These are phyloP conservation scores for Globisporangium paddicum DNA, from an alignment of 352 stramenopile genomes.

Conservation along the genomic window DNA sequence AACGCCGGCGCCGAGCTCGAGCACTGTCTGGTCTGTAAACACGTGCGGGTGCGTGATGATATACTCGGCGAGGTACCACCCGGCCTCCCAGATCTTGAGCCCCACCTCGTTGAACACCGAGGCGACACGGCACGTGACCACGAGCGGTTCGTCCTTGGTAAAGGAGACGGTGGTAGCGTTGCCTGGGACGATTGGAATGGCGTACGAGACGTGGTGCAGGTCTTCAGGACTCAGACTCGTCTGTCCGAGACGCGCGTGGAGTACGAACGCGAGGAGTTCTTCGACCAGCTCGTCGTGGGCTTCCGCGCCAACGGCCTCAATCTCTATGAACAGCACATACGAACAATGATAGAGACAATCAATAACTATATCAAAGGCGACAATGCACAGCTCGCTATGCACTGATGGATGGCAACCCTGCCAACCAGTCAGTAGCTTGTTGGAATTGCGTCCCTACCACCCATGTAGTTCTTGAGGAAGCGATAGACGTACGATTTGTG, in stretches of 20 bases:
- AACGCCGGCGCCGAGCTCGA: slow-evolving; percentile 72
- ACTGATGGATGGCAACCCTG: background rate
- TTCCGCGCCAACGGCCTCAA: slow-evolving; percentile 40
- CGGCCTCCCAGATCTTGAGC: slow-evolving; percentile 80
- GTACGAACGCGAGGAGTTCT: slow-evolving; percentile 55
- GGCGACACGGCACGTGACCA: slow-evolving; percentile 72
- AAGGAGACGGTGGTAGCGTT: background rate
- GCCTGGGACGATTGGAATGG: slow-evolving; percentile 16
- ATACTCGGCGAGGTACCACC: slow-evolving; percentile 74
- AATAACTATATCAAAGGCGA: background rate
- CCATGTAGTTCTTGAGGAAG: slow-evolving; percentile 64
- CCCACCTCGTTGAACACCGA: slow-evolving; percentile 81
- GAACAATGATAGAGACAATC: background rate
- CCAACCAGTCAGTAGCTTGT: background rate
- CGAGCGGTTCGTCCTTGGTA: slow-evolving; percentile 1
- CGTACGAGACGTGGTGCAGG: slow-evolving; percentile 76
- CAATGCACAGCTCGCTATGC: background rate
- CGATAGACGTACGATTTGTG: slow-evolving; percentile 59
- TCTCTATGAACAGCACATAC: slow-evolving; percentile 23
- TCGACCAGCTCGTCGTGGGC: slow-evolving; percentile 47
- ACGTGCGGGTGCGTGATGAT: slow-evolving; percentile 42
- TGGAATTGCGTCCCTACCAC: slow-evolving; percentile 27
- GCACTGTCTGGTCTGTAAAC: slow-evolving; percentile 45
- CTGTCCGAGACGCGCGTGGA: slow-evolving; percentile 25
- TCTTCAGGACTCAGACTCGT: slow-evolving; percentile 36